Conservation (phyloP, 139 green algal species). For the Chlamydomonas schloesseri region DNA sequence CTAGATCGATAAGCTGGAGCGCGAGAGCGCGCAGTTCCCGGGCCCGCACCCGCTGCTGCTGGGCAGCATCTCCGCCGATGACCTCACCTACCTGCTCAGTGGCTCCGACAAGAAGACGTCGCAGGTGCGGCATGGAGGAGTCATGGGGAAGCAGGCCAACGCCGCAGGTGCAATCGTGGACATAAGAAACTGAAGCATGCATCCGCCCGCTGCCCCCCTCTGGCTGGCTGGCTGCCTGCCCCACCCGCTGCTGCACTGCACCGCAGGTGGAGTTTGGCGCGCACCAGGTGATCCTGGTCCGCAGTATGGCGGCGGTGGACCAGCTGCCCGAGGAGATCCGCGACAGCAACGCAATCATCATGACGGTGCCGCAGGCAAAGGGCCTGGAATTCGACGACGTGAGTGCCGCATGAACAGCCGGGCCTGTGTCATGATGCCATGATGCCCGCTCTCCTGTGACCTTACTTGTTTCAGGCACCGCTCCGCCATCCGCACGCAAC, state of each 20-base stretch:
- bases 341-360: slow-evolving; percentile 70
- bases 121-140: too few species aligned
- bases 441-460: too few species aligned
- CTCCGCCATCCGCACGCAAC: not conserved
- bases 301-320: slow-evolving; percentile 50
- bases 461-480: too few species aligned
- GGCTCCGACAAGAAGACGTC: slow-evolving; percentile 53
- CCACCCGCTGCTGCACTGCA: too few species aligned
- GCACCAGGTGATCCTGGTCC: slow-evolving; percentile 84
- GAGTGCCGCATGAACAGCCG: too few species aligned
- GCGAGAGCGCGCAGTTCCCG: slow-evolving; percentile 76
- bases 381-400: slow-evolving; percentile 85
- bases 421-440: too few species aligned
- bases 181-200: too few species aligned
- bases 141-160: too few species aligned
- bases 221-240: too few species aligned
- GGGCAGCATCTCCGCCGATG: slow-evolving; percentile 48
- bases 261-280: slow-evolving; percentile 87
- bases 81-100: slow-evolving; percentile 72
- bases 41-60: slow-evolving; percentile 73
- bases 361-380: slow-evolving; percentile 81
- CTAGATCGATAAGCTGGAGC: slow-evolving; percentile 61
- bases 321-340: slow-evolving; percentile 64
- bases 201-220: too few species aligned
- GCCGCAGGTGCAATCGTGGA: too few species aligned